Evolutionary conservation across 768 basidiomycete genomes (phyloP), one percentile per base, ranked within the genome.

Genomic region (Auriscalpium vulgare): DNA sequence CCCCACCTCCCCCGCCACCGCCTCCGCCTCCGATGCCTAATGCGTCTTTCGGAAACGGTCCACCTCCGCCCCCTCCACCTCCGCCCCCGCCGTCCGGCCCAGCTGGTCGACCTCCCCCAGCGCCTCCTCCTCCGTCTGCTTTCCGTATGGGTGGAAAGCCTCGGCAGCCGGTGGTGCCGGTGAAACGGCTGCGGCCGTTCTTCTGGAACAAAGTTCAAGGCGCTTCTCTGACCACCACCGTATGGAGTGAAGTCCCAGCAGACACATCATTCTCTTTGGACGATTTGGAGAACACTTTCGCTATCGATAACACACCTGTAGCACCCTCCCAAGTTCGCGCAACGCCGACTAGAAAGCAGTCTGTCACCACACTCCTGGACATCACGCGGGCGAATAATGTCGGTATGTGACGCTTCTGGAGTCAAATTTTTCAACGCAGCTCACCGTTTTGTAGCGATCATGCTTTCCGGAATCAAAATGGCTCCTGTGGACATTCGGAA

Each of bases 181-280:
- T 68, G 2, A 84, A 82, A 63, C 78, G 79, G 48, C 67, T 91
- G 51, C 87, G 88, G 68, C 89, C 94, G 2, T 93, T 97, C 74
- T 92, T 92, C 68, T 95, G 94, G 93, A 87, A 83, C 60, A 95
- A 95, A 62, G 59, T 94, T 5, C 71, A 76, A n/a, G 67, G 66
- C 11, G 61, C 74, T 8, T 65, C 71, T 6, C 61, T 78, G 4
- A 58, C 62, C 3, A 63, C 77, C 8, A 88, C 88, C 1, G 76
- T 97, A 10, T 97, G 91, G 91, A 76, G 74, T 51, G 85, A 88
- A 34, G 57, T 81, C 10, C 63, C 70, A 4, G n/a, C 66, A 0
- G 64, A 69, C 11, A 59, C 78, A 1, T 58, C 73, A 4, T 74
- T 92, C 47, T 77, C 84, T 54, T 66, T 93, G 61, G 75, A 76